Base-by-base conservation (phyloP, 495 filamentous ascomycete species). In the Penicillium manginii region DNA sequence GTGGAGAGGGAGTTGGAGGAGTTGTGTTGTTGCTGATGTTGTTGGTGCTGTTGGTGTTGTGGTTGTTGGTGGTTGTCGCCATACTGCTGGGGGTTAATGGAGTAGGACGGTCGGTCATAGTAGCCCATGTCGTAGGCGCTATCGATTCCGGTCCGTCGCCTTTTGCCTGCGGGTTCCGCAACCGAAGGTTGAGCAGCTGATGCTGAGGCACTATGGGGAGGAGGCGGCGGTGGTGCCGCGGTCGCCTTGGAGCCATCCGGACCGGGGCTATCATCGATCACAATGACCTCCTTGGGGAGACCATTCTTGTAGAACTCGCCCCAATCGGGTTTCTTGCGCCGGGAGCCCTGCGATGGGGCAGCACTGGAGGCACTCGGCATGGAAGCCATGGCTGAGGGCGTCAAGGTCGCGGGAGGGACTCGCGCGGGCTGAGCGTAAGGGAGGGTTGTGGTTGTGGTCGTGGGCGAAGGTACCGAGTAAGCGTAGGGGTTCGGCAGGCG, bases 231-330 rank as follows among this genome's bases (percentile, higher is more conserved):
- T 29, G 65, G 40, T 18, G 40, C 17, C 8, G 40, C 17, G 17
- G 40, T 60, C 19, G 67, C 66, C 43, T 73, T 73, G 52, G 71
- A 79, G 64, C 61, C 83, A 73, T 78, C 84, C 31, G 88, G 85
- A 55, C 88, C 88, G 40, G 88, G 86, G n/a, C 89, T 87, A 75
- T 97, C 93, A 65, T 96, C 90, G 70, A 98, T 98, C 58, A 97
- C 87, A 68, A 98, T 97, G 70, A 98, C 84, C 74, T 97, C 93
- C 69, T 93, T 90, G 14, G 93, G 93, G 15, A 93, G 73, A 18
- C 93, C 93, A 74, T 97, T 96, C 70, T 90, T 91, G 73, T 96
- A 98, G 69, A 96, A 98, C 58, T 86, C 84, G 32, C 84, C 76
- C 93, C 93, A 98, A 78, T 98, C 86, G 57, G 90, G 88, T 59